Evolutionary conservation across 2,329 filamentous ascomycete genomes (phyloP).

Genomic region (Beauveria asiatica): DNA sequence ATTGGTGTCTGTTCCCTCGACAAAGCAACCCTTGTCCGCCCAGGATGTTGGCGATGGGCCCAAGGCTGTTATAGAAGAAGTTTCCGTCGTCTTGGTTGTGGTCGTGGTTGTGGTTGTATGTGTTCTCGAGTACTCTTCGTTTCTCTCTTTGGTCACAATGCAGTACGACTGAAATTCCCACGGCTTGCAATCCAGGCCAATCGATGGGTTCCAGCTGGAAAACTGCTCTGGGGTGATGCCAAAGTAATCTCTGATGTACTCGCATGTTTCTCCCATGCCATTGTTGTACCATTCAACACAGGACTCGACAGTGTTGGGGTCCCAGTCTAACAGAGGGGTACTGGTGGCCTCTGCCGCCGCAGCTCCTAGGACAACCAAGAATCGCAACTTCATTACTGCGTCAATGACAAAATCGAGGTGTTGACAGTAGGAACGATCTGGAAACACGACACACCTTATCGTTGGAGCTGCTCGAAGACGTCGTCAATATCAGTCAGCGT

Average conservation of each 20-base stretch:
- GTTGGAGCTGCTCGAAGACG: too few relatives aligned
- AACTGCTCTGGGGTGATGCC: conserved; percentile 12
- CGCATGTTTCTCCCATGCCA: background rate
- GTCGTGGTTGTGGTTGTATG: conserved; percentile 7
- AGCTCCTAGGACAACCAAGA: background rate
- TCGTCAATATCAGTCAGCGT: background rate
- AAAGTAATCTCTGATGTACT: conserved; percentile 8
- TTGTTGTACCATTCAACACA: conserved; percentile 13
- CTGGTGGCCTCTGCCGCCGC: background rate
- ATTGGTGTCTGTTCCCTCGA: conserved; percentile 22
- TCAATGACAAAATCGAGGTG: background rate
- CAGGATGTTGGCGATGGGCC: conserved; percentile 15
- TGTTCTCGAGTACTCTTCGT: background rate
- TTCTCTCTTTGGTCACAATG: conserved; percentile 11
- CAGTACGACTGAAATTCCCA: conserved; percentile 15
- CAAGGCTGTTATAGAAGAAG: conserved; percentile 1
- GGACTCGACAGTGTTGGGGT: conserved; percentile 10
- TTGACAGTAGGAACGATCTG: background rate
- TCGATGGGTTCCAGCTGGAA: conserved; percentile 14
- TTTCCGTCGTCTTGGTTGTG: conserved; percentile 1
- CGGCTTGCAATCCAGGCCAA: conserved; percentile 14
- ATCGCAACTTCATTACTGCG: background rate
- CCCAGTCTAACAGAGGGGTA: background rate
- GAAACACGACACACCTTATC: background rate
- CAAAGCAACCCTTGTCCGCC: conserved; percentile 29